Percentiles rank a stretch among this genome's conserved stretches.
Conservation (phyloP, 2,329 filamentous ascomycete genomes). For the Hymenoscyphus infarciens region DNA sequence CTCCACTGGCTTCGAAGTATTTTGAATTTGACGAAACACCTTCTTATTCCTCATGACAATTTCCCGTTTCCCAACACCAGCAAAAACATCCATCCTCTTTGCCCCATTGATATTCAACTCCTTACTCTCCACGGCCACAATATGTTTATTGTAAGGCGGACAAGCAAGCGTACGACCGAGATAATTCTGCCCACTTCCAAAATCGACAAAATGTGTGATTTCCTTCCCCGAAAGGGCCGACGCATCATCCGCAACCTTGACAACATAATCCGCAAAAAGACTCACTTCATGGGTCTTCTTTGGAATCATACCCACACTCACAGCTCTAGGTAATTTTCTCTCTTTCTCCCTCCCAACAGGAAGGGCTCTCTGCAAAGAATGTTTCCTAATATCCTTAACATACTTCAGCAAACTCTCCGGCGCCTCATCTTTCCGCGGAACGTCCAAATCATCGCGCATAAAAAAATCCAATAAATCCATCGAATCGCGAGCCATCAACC, state of each 20-base stretch:
- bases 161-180: conserved; percentile 83
- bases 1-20: conserved; percentile 38
- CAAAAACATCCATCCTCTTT: conserved; percentile 77
- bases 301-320: conserved; percentile 87
- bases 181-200: conserved; percentile 96
- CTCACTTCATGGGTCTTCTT: conserved; percentile 95
- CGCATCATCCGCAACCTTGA: conserved; percentile 56
- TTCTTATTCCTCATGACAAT: conserved; percentile 82
- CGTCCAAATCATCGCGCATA: conserved; percentile 68
- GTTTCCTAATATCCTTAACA: conserved; percentile 64
- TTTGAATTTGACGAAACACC: conserved; percentile 49
- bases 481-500: conserved; percentile 67
- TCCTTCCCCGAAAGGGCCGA: conserved; percentile 51
- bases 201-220: conserved; percentile 88
- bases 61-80: conserved; percentile 70
- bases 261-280: conserved; percentile 83
- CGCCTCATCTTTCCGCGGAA: conserved; percentile 21
- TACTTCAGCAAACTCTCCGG: conserved; percentile 63
- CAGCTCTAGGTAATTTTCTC: conserved; percentile 61
- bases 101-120: conserved; percentile 85
- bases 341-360: conserved; percentile 42
- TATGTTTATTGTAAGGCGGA: conserved; percentile 77
- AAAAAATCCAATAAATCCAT: conserved; percentile 78
- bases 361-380: conserved; percentile 65
- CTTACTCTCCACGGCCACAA: conserved; percentile 86